phyloP scores from a whole-genome alignment of 1,284 basidiomycete genomes.

The Fomitopsis pinicola region DNA sequence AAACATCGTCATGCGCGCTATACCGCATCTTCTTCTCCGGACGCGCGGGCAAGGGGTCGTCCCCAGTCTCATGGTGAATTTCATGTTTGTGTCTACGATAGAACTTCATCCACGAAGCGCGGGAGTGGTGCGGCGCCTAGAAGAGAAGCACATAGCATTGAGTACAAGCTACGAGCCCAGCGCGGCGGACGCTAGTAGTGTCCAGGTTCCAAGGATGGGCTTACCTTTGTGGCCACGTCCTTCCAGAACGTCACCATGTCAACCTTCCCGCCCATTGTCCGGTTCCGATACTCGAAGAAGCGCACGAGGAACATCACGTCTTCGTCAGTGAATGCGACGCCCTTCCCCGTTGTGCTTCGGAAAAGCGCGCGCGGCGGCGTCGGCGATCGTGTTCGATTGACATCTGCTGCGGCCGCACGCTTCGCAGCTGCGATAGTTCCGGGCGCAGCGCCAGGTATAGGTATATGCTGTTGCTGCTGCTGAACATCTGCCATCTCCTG shows the following conservation, averaged over 20 bases:
- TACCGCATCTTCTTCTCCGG: slow-evolving; percentile 85
- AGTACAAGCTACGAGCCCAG: not conserved
- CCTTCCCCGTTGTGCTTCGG: slow-evolving; percentile 80
- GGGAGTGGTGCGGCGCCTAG: slow-evolving; percentile 79
- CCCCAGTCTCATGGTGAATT: slow-evolving; percentile 53
- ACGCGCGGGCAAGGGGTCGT: slow-evolving; percentile 64
- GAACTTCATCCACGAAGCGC: slow-evolving; percentile 88
- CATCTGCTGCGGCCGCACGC: slow-evolving; percentile 37
- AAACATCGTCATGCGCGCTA: slow-evolving; percentile 67
- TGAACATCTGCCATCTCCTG: slow-evolving; percentile 18
- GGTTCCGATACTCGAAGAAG: slow-evolving; percentile 52
- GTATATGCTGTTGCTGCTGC: slow-evolving; percentile 2
- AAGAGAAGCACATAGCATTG: not conserved
- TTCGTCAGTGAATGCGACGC: slow-evolving; percentile 78
- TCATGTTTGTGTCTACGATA: slow-evolving; percentile 83
- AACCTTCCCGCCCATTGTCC: slow-evolving; percentile 53
- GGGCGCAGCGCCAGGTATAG: slow-evolving; percentile 32
- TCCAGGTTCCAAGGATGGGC: slow-evolving; percentile 8
- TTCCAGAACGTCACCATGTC: slow-evolving; percentile 86
- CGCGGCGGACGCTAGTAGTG: not conserved
- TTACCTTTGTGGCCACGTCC: slow-evolving; percentile 70
- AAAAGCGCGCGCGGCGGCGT: slow-evolving; percentile 73
- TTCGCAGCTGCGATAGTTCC: slow-evolving; percentile 42
- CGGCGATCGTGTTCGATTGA: slow-evolving; percentile 57
- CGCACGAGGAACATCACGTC: slow-evolving; percentile 71